Evolutionary conservation across 2,329 filamentous ascomycete genomes (phyloP).

Genomic region (Helotiales sp.): DNA sequence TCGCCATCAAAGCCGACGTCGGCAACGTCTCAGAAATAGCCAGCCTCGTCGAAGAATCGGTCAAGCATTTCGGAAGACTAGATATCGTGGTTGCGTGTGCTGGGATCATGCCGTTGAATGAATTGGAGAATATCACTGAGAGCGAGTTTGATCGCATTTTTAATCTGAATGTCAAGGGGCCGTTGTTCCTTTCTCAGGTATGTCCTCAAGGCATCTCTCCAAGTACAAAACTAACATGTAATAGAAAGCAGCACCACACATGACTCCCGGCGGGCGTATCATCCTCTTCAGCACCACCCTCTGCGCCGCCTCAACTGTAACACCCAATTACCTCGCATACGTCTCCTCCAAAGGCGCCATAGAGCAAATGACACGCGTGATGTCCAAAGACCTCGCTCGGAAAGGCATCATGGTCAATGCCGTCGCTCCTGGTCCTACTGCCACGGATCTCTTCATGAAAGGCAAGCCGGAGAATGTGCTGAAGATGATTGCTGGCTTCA

Average conservation of each 20-base stretch:
- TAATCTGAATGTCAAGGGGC: conserved; percentile 61
- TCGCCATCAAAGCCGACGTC: conserved; percentile 62
- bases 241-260: conserved; percentile 57
- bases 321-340: conserved; percentile 53
- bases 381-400: conserved; percentile 56
- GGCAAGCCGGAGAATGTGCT: conserved; percentile 48
- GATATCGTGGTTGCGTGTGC: conserved; percentile 65
- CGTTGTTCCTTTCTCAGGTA: conserved; percentile 57
- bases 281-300: conserved; percentile 57
- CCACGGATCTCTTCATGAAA: conserved; percentile 55
- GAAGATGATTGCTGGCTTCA: conserved; percentile 47
- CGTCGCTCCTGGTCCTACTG: conserved; percentile 57
- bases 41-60: conserved; percentile 54
- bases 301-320: conserved; percentile 45
- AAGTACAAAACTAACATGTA: neutral
- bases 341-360: conserved; percentile 57
- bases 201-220: neutral
- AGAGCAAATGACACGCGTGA: conserved; percentile 56
- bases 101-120: conserved; percentile 55
- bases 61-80: conserved; percentile 58
- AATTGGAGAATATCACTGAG: conserved; percentile 55
- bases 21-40: conserved; percentile 52
- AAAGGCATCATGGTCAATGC: conserved; percentile 56
- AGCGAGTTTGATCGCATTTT: conserved; percentile 56
- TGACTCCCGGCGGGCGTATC: conserved; percentile 54